Percentiles rank a stretch among this genome's conserved stretches.
phyloP scores from a whole-genome alignment of 2,329 filamentous ascomycete genomes.

The Botrytis fragariae region DNA sequence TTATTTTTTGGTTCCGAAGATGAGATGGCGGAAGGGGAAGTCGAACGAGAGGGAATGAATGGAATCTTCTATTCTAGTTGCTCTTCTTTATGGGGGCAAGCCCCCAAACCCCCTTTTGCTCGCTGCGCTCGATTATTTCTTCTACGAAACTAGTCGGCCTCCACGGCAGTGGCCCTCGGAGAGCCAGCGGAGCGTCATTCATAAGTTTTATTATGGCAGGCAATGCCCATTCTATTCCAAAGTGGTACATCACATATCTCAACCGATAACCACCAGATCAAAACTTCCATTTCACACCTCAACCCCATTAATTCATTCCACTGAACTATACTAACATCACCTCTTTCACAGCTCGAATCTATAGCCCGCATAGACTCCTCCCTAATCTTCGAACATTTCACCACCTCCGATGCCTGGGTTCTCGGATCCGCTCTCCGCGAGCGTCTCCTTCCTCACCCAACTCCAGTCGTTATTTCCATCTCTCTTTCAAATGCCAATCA shows the following conservation, averaged over 20 bases:
- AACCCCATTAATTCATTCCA: background rate
- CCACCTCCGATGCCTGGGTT: conserved; percentile 60
- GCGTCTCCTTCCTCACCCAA: conserved; percentile 55
- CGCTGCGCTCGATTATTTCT: background rate
- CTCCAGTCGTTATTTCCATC: conserved; percentile 62
- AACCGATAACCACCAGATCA: background rate
- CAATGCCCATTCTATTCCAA: background rate
- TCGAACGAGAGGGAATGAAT: background rate
- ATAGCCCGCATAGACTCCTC: conserved; percentile 36
- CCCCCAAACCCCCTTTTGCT: conserved; percentile 3
- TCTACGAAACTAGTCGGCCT: background rate
- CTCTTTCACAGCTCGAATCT: conserved; percentile 33
- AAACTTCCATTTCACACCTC: background rate
- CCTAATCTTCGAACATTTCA: conserved; percentile 49
- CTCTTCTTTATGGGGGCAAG: background rate
- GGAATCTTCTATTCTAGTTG: background rate
- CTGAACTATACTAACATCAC: background rate
- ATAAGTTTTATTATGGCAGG: background rate
- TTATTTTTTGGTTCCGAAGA: background rate
- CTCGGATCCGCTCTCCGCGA: conserved; percentile 63
- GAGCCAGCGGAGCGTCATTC: conserved; percentile 12
- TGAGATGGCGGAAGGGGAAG: background rate
- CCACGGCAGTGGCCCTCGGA: conserved; percentile 4
- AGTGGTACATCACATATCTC: background rate
- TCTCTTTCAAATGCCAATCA: conserved; percentile 57